A percentile compares a stretch with the other conserved stretches of the same genome.
These are phyloP conservation scores for Ogataea polymorpha DNA, from an alignment of 805 yeast species.

Conservation along the genomic window DNA sequence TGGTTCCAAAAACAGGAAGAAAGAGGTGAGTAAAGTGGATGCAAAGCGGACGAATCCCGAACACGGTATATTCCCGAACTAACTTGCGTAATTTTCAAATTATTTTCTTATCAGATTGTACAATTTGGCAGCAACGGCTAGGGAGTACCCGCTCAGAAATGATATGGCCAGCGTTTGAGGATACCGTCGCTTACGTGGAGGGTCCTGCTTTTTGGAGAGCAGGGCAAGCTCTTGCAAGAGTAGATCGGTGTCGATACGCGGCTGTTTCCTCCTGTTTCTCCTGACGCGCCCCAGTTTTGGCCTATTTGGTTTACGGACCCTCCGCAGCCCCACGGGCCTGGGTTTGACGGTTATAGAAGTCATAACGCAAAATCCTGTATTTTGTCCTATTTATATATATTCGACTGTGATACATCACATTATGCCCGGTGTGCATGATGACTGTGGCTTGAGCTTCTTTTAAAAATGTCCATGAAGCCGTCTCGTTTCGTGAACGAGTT, in stretches of 20 bases:
- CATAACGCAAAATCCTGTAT: not conserved
- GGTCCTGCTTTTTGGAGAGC: not conserved
- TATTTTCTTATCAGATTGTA: constrained; percentile 3
- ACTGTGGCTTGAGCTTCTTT: constrained; percentile 22
- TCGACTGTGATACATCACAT: constrained; percentile 2
- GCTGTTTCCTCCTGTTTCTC: not conserved
- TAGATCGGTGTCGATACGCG: not conserved
- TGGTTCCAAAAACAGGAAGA: not conserved
- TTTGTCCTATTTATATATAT: constrained; percentile 3
- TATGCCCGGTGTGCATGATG: constrained; percentile 16
- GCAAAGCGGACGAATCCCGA: not conserved
- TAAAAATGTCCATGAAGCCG: constrained; percentile 19
- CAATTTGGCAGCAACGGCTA: constrained; percentile 14
- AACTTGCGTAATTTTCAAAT: not conserved
- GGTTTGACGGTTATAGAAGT: constrained; percentile 4
- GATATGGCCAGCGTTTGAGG: constrained; percentile 10
- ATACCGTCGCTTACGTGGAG: constrained; percentile 2
- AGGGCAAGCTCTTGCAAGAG: constrained; percentile 1
- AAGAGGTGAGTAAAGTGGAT: not conserved
- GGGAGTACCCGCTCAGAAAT: constrained; percentile 17
- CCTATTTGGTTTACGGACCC: not conserved
- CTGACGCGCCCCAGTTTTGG: not conserved
- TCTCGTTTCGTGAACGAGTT: constrained; percentile 32
- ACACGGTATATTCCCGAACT: not conserved
- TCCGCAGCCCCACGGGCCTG: not conserved